phyloP scores from a whole-genome alignment of 306 rosid genomes.

The Alnus rubra region DNA sequence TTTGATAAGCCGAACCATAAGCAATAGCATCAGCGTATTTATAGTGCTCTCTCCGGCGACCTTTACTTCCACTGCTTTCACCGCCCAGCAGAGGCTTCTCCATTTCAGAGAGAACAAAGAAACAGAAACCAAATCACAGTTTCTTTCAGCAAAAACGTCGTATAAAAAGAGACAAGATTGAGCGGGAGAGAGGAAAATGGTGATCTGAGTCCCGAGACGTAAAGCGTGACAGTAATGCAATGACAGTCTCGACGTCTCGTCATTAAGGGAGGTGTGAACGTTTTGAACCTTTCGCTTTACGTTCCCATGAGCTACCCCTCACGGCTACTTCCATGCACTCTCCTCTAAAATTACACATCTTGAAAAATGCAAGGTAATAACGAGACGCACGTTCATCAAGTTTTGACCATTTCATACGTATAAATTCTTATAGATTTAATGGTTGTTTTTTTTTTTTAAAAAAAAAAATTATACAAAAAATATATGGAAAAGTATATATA shows the following conservation, averaged over 20 bases:
- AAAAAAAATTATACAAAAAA: too few relatives aligned
- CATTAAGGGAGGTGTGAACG: neutral
- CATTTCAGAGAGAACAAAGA: slow-evolving; percentile 31
- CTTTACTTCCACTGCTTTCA: slow-evolving; percentile 48
- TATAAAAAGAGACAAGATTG: neutral
- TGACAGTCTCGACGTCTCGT: neutral
- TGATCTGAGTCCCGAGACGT: neutral
- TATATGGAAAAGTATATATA: too few relatives aligned
- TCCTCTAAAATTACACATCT: too few relatives aligned
- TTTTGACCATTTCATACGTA: too few relatives aligned
- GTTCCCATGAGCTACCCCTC: neutral
- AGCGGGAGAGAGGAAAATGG: neutral
- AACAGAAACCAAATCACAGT: neutral
- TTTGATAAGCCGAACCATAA: slow-evolving; percentile 63
- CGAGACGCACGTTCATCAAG: too few relatives aligned
- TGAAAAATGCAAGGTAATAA: too few relatives aligned
- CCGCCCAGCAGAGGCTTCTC: slow-evolving; percentile 60
- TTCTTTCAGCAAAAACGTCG: neutral
- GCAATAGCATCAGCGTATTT: slow-evolving; percentile 70
- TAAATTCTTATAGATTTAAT: too few relatives aligned
- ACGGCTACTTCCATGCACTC: neutral
- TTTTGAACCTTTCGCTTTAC: neutral
- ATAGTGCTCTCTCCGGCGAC: neutral
- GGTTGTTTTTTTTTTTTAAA: too few relatives aligned
- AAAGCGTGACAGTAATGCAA: neutral